Evolutionary conservation across 2,329 filamentous ascomycete genomes (phyloP).

Genomic region (Lojkania enalia): DNA sequence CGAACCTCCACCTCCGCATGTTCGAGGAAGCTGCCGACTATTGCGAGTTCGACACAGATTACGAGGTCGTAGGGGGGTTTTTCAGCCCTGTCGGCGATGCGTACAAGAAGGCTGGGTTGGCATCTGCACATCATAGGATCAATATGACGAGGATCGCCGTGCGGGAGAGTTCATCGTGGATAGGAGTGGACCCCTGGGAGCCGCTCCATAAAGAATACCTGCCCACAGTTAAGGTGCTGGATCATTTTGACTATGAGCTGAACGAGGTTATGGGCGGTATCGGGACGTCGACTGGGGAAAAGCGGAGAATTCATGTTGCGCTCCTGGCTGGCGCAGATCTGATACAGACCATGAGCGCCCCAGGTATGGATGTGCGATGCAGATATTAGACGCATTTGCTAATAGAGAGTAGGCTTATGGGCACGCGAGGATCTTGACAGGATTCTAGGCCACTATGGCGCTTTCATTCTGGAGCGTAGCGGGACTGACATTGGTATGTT

Average conservation of each 20-base stretch:
- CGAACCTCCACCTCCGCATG: slow-evolving; percentile 80
- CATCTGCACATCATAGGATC: slow-evolving; percentile 71
- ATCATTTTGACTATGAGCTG: slow-evolving; percentile 90
- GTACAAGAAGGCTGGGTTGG: slow-evolving; percentile 80
- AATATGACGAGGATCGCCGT: slow-evolving; percentile 87
- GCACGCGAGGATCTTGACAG: slow-evolving; percentile 81
- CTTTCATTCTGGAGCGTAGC: slow-evolving; percentile 83
- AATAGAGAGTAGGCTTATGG: slow-evolving; percentile 62
- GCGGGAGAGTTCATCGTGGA: slow-evolving; percentile 60
- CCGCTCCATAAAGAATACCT: slow-evolving; percentile 82
- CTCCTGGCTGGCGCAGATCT: slow-evolving; percentile 72
- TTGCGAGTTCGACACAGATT: slow-evolving; percentile 69
- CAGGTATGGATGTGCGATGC: slow-evolving; percentile 34
- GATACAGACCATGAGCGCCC: slow-evolving; percentile 57
- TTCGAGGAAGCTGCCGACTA: slow-evolving; percentile 86
- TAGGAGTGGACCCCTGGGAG: slow-evolving; percentile 60
- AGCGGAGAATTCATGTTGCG: slow-evolving; percentile 72
- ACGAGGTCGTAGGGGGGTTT: slow-evolving; percentile 85
- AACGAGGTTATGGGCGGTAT: slow-evolving; percentile 78
- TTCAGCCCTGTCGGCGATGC: slow-evolving; percentile 75
- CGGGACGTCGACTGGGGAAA: slow-evolving; percentile 66
- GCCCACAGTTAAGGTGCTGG: slow-evolving; percentile 84
- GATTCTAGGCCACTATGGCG: slow-evolving; percentile 80
- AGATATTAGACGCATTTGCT: slow-evolving; percentile 28
- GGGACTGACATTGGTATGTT: slow-evolving; percentile 71